phyloP scores from a whole-genome alignment of 2,329 filamentous ascomycete species.

The Venturia effusa region DNA sequence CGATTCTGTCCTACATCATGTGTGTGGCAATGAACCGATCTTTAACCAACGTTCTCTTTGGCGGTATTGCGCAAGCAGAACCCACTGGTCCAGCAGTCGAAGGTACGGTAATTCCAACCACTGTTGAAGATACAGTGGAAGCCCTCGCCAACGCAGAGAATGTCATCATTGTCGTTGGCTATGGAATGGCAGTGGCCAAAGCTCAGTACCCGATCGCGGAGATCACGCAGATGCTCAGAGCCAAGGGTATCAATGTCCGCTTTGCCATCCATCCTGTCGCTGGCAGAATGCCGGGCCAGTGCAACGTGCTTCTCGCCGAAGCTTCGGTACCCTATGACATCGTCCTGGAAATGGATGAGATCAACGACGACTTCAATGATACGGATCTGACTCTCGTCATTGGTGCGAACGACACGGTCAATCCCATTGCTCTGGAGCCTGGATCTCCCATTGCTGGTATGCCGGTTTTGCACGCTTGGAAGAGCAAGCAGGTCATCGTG shows the following conservation, averaged over 20 bases:
- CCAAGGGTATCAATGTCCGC: constrained; percentile 67
- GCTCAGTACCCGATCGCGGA: constrained; percentile 84
- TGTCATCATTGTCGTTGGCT: constrained; percentile 80
- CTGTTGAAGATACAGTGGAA: constrained; percentile 70
- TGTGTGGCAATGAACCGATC: constrained; percentile 89
- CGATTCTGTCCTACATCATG: constrained; percentile 77
- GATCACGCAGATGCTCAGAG: constrained; percentile 63
- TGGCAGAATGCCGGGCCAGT: constrained; percentile 86
- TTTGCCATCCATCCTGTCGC: constrained; percentile 89
- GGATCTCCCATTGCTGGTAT: constrained; percentile 81
- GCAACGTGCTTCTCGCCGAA: constrained; percentile 82
- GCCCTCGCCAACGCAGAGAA: constrained; percentile 64
- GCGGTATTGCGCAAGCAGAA: constrained; percentile 49
- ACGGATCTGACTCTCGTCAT: constrained; percentile 84
- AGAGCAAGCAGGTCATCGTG: constrained; percentile 83
- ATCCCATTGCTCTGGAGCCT: constrained; percentile 76
- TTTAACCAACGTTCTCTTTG: constrained; percentile 81
- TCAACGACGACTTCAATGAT: constrained; percentile 81
- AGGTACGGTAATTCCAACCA: constrained; percentile 67
- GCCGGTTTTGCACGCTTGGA: constrained; percentile 87
- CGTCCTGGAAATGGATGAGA: constrained; percentile 64
- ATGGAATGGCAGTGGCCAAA: constrained; percentile 91
- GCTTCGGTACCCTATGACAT: constrained; percentile 49
- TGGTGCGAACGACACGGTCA: constrained; percentile 86
- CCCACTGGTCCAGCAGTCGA: constrained; percentile 57